phyloP scores from a whole-genome alignment of 1,284 basidiomycete species.

The Cutaneotrichosporon daszewskae region DNA sequence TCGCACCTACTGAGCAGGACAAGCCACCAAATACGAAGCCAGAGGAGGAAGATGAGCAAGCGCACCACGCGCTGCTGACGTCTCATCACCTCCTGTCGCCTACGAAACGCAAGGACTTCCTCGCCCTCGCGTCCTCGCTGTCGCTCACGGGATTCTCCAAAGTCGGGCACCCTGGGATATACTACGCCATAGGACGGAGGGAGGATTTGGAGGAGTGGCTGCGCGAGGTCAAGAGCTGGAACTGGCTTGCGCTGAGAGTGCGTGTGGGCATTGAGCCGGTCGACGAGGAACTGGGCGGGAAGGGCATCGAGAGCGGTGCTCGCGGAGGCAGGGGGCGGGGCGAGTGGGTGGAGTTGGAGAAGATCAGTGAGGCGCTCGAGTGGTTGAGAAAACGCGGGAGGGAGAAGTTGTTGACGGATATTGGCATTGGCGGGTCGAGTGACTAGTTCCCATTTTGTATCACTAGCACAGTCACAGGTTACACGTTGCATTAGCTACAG shows the following conservation, averaged over 20 bases:
- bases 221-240: constrained; percentile 63
- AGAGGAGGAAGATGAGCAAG: background rate
- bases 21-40: background rate
- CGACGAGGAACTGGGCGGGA: constrained; percentile 9
- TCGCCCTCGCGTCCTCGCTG: constrained; percentile 58
- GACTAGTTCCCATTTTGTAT: no score
- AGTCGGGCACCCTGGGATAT: constrained; percentile 65
- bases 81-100: constrained; percentile 68
- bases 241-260: constrained; percentile 67
- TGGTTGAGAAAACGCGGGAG: constrained; percentile 56
- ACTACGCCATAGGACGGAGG: constrained; percentile 59
- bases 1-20: constrained; percentile 32
- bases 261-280: constrained; percentile 48
- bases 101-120: constrained; percentile 60
- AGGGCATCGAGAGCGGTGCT: constrained; percentile 24
- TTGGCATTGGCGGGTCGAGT: constrained; percentile 64
- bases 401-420: constrained; percentile 57
- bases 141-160: constrained; percentile 62
- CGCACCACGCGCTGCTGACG: constrained; percentile 60
- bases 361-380: constrained; percentile 63
- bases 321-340: constrained; percentile 37
- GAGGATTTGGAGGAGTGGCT: constrained; percentile 60
- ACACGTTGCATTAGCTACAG: no score
- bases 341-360: constrained; percentile 56
- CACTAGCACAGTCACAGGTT: no score